Percentiles rank a stretch among this genome's conserved stretches.
These are phyloP conservation scores for Trichothecium roseum DNA, from an alignment of 2,329 filamentous ascomycete species.

Conservation along the genomic window DNA sequence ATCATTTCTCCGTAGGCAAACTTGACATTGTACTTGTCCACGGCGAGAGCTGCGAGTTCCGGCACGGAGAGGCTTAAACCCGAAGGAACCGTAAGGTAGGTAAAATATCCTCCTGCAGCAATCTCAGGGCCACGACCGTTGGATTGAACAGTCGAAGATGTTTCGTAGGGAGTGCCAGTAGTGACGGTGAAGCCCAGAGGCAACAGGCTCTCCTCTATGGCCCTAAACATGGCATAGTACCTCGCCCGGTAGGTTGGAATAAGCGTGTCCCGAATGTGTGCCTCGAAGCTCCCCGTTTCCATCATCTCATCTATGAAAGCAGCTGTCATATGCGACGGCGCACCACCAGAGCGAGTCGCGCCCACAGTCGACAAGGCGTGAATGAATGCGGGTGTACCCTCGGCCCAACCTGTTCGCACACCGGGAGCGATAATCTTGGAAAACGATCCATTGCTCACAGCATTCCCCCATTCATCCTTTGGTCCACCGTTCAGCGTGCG, in stretches of 20 bases:
- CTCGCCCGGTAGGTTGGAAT: constrained; percentile 10
- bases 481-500: constrained; percentile 38
- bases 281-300: constrained; percentile 7
- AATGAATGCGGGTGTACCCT: constrained; percentile 4
- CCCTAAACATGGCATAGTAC: constrained; percentile 8
- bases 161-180: constrained; percentile 8
- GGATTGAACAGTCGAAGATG: background rate
- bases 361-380: constrained; percentile 1
- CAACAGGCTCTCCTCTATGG: constrained; percentile 8
- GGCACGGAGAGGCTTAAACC: constrained; percentile 31
- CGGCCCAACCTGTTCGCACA: constrained; percentile 46
- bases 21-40: constrained; percentile 42
- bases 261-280: constrained; percentile 9
- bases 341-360: constrained; percentile 4
- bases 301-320: constrained; percentile 10
- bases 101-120: constrained; percentile 49
- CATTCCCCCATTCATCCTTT: constrained; percentile 49
- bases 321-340: constrained; percentile 5
- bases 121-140: background rate
- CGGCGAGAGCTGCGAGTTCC: constrained; percentile 29
- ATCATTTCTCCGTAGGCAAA: constrained; percentile 47
- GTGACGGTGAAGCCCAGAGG: constrained; percentile 9
- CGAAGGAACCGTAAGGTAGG: constrained; percentile 35
- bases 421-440: constrained; percentile 57
- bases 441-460: constrained; percentile 56